Percentiles rank a stretch among this genome's conserved stretches.
Conservation (phyloP, 257 asterid genomes). For the Linderniella brevidens region DNA sequence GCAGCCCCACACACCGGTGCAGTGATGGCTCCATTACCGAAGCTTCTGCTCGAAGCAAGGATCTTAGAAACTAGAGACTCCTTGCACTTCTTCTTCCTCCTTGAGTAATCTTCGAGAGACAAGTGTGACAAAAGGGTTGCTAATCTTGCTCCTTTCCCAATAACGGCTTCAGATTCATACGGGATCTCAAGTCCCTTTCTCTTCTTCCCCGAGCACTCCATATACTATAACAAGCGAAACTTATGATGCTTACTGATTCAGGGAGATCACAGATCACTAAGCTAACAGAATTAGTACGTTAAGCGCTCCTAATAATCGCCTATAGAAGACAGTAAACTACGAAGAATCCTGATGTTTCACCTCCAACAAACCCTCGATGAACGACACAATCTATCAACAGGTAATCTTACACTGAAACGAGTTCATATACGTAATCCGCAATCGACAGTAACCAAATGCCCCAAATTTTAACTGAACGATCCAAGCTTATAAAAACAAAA, state of each 20-base stretch:
- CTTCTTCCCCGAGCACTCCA: constrained; percentile 61
- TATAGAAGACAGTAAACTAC: background rate
- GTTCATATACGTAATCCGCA: too few species aligned
- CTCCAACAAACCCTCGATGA: too few species aligned
- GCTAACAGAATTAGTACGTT: too few species aligned
- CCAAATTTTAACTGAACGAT: too few species aligned
- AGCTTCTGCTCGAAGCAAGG: constrained; percentile 23
- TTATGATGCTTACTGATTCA: too few species aligned
- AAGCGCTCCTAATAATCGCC: background rate
- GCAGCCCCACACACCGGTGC: constrained; percentile 65
- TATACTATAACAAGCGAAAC: background rate
- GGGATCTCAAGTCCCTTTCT: constrained; percentile 56
- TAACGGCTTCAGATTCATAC: constrained; percentile 9
- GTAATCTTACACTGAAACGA: too few species aligned
- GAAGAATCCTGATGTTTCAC: too few species aligned
- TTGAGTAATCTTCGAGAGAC: constrained; percentile 53
- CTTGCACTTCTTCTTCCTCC: constrained; percentile 65
- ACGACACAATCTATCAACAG: too few species aligned
- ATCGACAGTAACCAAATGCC: too few species aligned
- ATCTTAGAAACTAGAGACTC: constrained; percentile 27
- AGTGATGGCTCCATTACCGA: constrained; percentile 52
- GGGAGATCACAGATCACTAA: too few species aligned
- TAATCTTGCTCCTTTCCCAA: constrained; percentile 19
- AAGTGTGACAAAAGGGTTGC: constrained; percentile 38
- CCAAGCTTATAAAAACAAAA: too few species aligned